phyloP scores from a whole-genome alignment of 768 basidiomycete genomes.

The Pisolithus microcarpus region DNA sequence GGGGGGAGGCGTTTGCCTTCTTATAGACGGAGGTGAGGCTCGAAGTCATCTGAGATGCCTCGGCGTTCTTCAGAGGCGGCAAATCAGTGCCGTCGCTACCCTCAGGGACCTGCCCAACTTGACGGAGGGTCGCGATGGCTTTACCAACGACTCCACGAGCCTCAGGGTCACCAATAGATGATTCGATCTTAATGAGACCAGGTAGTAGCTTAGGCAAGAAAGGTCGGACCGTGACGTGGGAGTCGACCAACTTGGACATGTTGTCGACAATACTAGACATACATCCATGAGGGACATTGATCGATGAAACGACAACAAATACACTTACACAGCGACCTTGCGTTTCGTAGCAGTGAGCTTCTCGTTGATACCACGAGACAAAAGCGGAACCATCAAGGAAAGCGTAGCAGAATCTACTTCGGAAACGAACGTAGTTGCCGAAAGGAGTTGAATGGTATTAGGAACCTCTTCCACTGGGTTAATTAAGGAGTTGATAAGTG shows the following conservation, averaged over 20 bases:
- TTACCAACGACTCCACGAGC: slow-evolving; percentile 87
- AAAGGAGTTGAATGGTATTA: slow-evolving; percentile 88
- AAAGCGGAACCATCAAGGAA: slow-evolving; percentile 94
- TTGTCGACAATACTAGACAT: slow-evolving; percentile 80
- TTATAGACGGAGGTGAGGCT: slow-evolving; percentile 75
- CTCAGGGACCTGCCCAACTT: slow-evolving; percentile 85
- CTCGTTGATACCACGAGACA: slow-evolving; percentile 89
- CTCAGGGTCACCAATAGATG: slow-evolving; percentile 94
- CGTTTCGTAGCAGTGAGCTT: slow-evolving; percentile 96
- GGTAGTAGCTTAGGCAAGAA: slow-evolving; percentile 96
- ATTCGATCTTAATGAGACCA: slow-evolving; percentile 92
- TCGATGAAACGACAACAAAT: slow-evolving; percentile 10
- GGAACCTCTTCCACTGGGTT: slow-evolving; percentile 99
- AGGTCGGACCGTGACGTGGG: slow-evolving; percentile 87
- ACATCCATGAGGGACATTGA: slow-evolving; percentile 9
- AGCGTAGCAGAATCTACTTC: slow-evolving; percentile 97
- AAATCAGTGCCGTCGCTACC: slow-evolving; percentile 85
- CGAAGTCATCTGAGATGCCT: slow-evolving; percentile 57
- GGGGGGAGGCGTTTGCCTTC: slow-evolving; percentile 62
- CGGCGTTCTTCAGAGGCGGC: slow-evolving; percentile 73
- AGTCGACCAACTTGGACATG: slow-evolving; percentile 98
- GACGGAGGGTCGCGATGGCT: slow-evolving; percentile 92
- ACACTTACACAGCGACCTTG: slow-evolving; percentile 89
- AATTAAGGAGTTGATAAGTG: slow-evolving; percentile 94
- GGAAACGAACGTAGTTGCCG: slow-evolving; percentile 98